phyloP scores from a whole-genome alignment of 2,329 filamentous ascomycete species.

The Fusarium marasasianum region DNA sequence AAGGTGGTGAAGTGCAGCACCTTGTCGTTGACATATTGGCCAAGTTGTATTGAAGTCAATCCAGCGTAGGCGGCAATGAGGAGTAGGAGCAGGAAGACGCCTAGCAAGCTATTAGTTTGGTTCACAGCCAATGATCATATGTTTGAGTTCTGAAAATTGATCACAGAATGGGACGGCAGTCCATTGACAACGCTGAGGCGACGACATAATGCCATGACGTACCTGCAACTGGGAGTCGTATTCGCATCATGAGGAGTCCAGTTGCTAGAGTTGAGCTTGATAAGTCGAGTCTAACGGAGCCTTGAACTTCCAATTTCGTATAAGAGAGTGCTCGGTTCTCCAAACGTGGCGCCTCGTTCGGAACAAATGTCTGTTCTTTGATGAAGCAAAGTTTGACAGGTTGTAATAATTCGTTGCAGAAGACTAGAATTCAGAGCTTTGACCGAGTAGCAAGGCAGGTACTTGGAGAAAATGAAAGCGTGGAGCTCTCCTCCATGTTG shows the following conservation, averaged over 20 bases:
- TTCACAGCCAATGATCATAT: background rate
- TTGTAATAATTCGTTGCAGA: constrained; percentile 12
- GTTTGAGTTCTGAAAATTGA: background rate
- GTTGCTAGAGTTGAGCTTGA: constrained; percentile 1
- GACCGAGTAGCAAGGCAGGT: background rate
- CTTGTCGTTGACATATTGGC: constrained; percentile 82
- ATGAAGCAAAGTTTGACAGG: background rate
- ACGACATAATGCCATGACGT: constrained; percentile 46
- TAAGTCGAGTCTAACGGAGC: background rate
- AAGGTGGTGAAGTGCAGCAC: constrained; percentile 87
- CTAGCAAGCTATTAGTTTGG: constrained; percentile 53
- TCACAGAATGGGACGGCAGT: background rate
- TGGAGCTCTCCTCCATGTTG: background rate
- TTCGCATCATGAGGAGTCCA: constrained; percentile 69
- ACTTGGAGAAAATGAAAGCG: constrained; percentile 8
- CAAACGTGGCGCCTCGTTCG: background rate
- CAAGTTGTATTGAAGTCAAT: constrained; percentile 71
- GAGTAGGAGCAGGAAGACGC: constrained; percentile 74
- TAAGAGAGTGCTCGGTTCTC: background rate
- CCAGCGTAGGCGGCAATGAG: constrained; percentile 82
- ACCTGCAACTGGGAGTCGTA: constrained; percentile 91
- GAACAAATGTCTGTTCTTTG: background rate
- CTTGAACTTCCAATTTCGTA: background rate
- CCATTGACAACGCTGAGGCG: background rate
- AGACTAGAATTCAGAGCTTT: constrained; percentile 27